Evolutionary conservation across 2,329 filamentous ascomycete species (phyloP).

Genomic region (Alternaria sp.): DNA sequence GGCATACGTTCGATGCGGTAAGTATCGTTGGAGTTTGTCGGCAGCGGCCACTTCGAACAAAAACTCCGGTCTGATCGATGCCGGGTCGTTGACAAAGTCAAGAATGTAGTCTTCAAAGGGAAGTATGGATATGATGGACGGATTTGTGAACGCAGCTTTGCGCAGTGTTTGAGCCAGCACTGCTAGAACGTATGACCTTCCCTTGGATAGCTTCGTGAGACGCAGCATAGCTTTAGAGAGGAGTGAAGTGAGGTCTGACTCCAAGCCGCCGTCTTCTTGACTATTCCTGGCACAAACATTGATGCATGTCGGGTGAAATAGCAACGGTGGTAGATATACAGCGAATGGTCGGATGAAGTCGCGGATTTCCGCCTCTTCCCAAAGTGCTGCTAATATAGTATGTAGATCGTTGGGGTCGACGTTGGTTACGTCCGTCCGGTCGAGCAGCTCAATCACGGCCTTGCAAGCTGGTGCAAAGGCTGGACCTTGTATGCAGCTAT

Average conservation of each 20-base stretch:
- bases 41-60: conserved; percentile 56
- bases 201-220: conserved; percentile 43
- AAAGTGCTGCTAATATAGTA: conserved; percentile 49
- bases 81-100: conserved; percentile 52
- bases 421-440: conserved; percentile 14
- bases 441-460: conserved; percentile 32
- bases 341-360: conserved; percentile 56
- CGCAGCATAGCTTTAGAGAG: conserved; percentile 35
- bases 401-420: conserved; percentile 29
- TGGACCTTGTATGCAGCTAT: conserved; percentile 43
- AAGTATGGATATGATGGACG: conserved; percentile 43
- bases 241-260: conserved; percentile 22
- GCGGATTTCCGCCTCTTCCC: conserved; percentile 59
- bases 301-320: conserved; percentile 49
- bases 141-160: conserved; percentile 38
- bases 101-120: conserved; percentile 53
- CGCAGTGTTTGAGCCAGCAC: conserved; percentile 43
- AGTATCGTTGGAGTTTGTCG: conserved; percentile 40
- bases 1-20: conserved; percentile 48
- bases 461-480: conserved; percentile 40
- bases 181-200: conserved; percentile 48
- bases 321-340: conserved; percentile 47
- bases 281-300: conserved; percentile 23
- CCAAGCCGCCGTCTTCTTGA: background rate
- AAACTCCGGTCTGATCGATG: conserved; percentile 55